Conservation (phyloP, 2,329 filamentous ascomycete species). For the Penicillium olsonii region DNA sequence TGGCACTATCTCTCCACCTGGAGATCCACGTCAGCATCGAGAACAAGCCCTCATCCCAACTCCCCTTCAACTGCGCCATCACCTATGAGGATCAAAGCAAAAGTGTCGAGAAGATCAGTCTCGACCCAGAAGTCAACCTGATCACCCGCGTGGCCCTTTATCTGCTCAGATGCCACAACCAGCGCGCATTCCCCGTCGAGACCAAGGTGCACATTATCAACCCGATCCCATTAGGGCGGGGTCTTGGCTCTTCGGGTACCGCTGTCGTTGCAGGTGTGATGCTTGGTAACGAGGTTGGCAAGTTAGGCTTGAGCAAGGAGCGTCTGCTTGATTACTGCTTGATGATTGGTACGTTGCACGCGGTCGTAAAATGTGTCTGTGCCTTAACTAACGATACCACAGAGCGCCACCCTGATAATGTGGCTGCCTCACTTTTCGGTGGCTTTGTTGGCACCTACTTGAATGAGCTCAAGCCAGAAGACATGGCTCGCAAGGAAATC, state of each 20-base stretch:
- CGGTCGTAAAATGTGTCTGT: background rate
- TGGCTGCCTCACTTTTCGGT: slow-evolving; percentile 91
- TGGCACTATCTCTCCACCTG: slow-evolving; percentile 91
- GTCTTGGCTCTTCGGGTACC: slow-evolving; percentile 91
- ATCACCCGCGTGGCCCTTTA: slow-evolving; percentile 94
- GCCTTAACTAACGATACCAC: slow-evolving; percentile 14
- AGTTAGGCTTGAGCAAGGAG: slow-evolving; percentile 73
- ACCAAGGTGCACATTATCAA: slow-evolving; percentile 95
- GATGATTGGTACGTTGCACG: slow-evolving; percentile 76
- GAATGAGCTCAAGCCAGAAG: slow-evolving; percentile 85
- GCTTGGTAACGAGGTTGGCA: slow-evolving; percentile 84
- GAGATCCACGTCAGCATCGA: slow-evolving; percentile 82
- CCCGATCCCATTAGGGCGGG: slow-evolving; percentile 88
- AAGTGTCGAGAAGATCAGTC: slow-evolving; percentile 70
- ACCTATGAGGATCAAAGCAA: slow-evolving; percentile 85
- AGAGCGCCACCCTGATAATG: slow-evolving; percentile 87
- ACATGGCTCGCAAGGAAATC: slow-evolving; percentile 88
- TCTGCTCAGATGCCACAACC: slow-evolving; percentile 86
- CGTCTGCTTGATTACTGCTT: slow-evolving; percentile 92
- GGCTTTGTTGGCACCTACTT: slow-evolving; percentile 97
- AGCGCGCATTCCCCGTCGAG: slow-evolving; percentile 78
- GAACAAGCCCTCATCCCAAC: slow-evolving; percentile 44
- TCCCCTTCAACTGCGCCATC: slow-evolving; percentile 69
- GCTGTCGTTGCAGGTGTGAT: slow-evolving; percentile 95
- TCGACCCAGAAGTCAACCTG: slow-evolving; percentile 84